A percentile compares a stretch with the other conserved stretches of the same genome.
Evolutionary conservation across 2,329 filamentous ascomycete species (phyloP).

Genomic region (Exophiala viscosa): DNA sequence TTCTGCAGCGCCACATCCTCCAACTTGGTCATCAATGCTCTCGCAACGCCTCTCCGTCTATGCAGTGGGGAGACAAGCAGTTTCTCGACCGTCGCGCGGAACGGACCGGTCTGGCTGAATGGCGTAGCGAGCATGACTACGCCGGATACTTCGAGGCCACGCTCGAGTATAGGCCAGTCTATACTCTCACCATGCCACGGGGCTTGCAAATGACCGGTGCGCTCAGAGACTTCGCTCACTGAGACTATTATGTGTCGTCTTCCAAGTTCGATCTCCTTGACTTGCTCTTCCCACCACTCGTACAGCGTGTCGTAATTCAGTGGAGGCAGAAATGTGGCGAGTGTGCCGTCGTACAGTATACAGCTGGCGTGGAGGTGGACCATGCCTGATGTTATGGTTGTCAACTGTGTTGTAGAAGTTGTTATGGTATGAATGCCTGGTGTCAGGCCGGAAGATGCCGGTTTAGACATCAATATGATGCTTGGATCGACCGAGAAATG

Average conservation of each 20-base stretch:
- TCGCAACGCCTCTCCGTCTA: slow-evolving; percentile 52
- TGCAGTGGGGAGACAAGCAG: slow-evolving; percentile 54
- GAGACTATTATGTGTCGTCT: slow-evolving; percentile 54
- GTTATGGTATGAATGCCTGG: slow-evolving; percentile 12
- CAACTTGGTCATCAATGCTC: slow-evolving; percentile 50
- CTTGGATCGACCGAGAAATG: too few species aligned
- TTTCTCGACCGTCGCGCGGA: slow-evolving; percentile 56
- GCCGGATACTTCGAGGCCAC: slow-evolving; percentile 40
- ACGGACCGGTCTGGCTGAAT: slow-evolving; percentile 53
- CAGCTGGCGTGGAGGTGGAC: slow-evolving; percentile 58
- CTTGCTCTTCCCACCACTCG: slow-evolving; percentile 54
- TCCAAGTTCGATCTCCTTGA: slow-evolving; percentile 47
- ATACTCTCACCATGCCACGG: slow-evolving; percentile 2
- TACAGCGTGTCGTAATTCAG: slow-evolving; percentile 55
- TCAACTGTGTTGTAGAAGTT: slow-evolving; percentile 4
- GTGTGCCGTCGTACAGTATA: slow-evolving; percentile 55
- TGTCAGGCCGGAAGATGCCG: background rate
- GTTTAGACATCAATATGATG: background rate
- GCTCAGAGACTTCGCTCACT: slow-evolving; percentile 32
- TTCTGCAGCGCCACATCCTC: slow-evolving; percentile 51
- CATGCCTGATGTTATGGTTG: slow-evolving; percentile 50
- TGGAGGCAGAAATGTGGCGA: slow-evolving; percentile 59
- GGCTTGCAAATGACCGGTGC: slow-evolving; percentile 29
- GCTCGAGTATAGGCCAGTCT: slow-evolving; percentile 10
- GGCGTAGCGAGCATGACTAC: slow-evolving; percentile 55